A percentile compares a stretch with the other conserved stretches of the same genome.
Evolutionary conservation across 1,284 basidiomycete species (phyloP).

Genomic region (Malassezia sp.): DNA sequence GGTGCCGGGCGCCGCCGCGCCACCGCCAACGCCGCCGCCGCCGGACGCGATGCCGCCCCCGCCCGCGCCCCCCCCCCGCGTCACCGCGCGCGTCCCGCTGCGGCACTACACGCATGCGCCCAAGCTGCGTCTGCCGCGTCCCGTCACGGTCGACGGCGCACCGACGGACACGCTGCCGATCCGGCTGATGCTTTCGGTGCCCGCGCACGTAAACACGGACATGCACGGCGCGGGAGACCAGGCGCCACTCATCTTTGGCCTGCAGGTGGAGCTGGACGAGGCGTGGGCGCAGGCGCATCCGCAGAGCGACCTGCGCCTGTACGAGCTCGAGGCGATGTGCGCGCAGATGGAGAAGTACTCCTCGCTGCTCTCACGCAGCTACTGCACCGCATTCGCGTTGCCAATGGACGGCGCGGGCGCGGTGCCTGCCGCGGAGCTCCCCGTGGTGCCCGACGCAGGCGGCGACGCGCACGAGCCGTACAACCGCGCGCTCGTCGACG

Average conservation of each 20-base stretch:
- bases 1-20: neutral
- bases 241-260: slow-evolving; percentile 38
- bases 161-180: slow-evolving; percentile 30
- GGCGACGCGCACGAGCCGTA: slow-evolving; percentile 18
- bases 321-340: slow-evolving; percentile 44
- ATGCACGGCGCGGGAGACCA: slow-evolving; percentile 25
- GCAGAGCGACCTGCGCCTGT: slow-evolving; percentile 36
- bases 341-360: slow-evolving; percentile 42
- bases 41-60: neutral
- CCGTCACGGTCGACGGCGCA: slow-evolving; percentile 24
- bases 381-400: slow-evolving; percentile 34
- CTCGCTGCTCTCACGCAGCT: slow-evolving; percentile 40
- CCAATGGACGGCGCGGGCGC: slow-evolving; percentile 16
- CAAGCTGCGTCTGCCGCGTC: slow-evolving; percentile 28
- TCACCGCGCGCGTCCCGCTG: slow-evolving; percentile 21
- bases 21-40: neutral
- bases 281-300: slow-evolving; percentile 29
- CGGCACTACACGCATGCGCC: slow-evolving; percentile 43
- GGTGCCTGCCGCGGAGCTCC: neutral
- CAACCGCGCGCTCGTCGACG: slow-evolving; percentile 26
- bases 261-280: slow-evolving; percentile 42
- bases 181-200: slow-evolving; percentile 38
- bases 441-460: neutral
- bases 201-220: slow-evolving; percentile 36
- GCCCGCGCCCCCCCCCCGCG: neutral